phyloP scores from a whole-genome alignment of 1,284 basidiomycete species.

The Cutaneotrichosporon dermatis region DNA sequence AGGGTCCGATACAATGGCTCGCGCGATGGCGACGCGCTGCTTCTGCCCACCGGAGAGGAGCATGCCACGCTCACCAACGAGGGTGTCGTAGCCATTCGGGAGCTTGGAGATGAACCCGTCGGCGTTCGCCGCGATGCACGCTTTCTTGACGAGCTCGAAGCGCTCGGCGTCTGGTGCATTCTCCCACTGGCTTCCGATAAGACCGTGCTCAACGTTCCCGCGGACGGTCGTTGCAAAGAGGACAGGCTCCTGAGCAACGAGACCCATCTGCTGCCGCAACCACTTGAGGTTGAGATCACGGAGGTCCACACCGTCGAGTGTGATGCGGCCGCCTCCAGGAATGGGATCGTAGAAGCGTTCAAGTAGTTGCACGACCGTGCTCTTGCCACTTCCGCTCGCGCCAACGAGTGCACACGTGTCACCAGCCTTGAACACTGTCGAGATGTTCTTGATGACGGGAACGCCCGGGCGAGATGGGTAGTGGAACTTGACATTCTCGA shows the following conservation, averaged over 20 bases:
- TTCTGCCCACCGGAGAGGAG: conserved; percentile 90
- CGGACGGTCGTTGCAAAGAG: conserved; percentile 75
- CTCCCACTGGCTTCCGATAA: conserved; percentile 70
- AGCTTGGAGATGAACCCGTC: conserved; percentile 81
- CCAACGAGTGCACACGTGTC: conserved; percentile 84
- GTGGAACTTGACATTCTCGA: conserved; percentile 76
- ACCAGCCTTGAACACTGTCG: conserved; percentile 49
- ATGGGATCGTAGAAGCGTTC: conserved; percentile 86
- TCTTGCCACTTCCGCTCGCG: conserved; percentile 84
- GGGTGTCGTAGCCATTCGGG: conserved; percentile 80
- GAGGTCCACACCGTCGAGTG: conserved; percentile 73
- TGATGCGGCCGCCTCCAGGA: conserved; percentile 57
- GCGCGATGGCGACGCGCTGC: conserved; percentile 83
- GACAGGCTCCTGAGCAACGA: conserved; percentile 83
- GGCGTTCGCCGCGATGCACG: conserved; percentile 84
- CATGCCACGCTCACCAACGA: conserved; percentile 90
- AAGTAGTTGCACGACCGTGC: conserved; percentile 65
- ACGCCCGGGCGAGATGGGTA: conserved; percentile 87
- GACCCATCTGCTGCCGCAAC: conserved; percentile 80
- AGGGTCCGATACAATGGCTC: conserved; percentile 89
- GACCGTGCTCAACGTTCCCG: conserved; percentile 81
- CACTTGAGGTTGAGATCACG: conserved; percentile 77
- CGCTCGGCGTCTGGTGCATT: conserved; percentile 69
- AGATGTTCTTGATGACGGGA: conserved; percentile 69
- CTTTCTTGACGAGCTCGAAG: conserved; percentile 74